Evolutionary conservation across 306 rosid species (phyloP).

Genomic region (Calophaca sinica): DNA sequence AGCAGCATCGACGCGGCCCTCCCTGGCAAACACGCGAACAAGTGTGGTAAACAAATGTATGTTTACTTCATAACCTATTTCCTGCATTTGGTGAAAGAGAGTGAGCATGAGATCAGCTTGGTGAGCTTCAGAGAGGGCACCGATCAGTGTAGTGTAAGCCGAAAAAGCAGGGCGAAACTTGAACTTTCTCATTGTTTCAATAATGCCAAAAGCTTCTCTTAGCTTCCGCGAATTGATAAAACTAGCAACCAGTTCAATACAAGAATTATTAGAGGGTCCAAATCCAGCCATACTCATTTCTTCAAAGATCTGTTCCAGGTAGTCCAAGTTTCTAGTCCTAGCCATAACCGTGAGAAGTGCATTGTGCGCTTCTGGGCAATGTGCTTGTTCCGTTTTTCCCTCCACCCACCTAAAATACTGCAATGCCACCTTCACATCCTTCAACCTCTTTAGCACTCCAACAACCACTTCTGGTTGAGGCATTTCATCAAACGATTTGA

Average conservation of each 20-base stretch:
- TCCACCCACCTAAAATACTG: slow-evolving; percentile 86
- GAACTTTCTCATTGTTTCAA: slow-evolving; percentile 89
- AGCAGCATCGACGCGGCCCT: slow-evolving; percentile 82
- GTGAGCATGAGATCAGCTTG: slow-evolving; percentile 71
- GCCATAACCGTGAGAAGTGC: slow-evolving; percentile 88
- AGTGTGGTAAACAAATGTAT: slow-evolving; percentile 89
- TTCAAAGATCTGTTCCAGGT: slow-evolving; percentile 76
- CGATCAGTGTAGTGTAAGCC: slow-evolving; percentile 85
- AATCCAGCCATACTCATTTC: slow-evolving; percentile 95
- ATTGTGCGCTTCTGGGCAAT: slow-evolving; percentile 71
- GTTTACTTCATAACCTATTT: slow-evolving; percentile 86
- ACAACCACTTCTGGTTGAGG: slow-evolving; percentile 75
- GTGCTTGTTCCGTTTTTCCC: slow-evolving; percentile 66
- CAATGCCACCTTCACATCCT: slow-evolving; percentile 65
- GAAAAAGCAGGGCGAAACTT: slow-evolving; percentile 93
- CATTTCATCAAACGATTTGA: slow-evolving; percentile 57
- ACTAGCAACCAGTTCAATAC: slow-evolving; percentile 67
- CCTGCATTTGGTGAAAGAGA: slow-evolving; percentile 91
- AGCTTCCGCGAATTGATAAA: slow-evolving; percentile 60
- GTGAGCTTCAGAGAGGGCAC: slow-evolving; percentile 69
- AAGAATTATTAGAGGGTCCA: slow-evolving; percentile 65
- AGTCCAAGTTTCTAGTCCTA: slow-evolving; percentile 63
- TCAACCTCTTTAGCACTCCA: slow-evolving; percentile 82
- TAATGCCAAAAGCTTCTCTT: slow-evolving; percentile 68
- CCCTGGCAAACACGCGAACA: slow-evolving; percentile 81